Evolutionary conservation across 768 basidiomycete genomes (phyloP).

Genomic region (Tulasnella sp.): DNA sequence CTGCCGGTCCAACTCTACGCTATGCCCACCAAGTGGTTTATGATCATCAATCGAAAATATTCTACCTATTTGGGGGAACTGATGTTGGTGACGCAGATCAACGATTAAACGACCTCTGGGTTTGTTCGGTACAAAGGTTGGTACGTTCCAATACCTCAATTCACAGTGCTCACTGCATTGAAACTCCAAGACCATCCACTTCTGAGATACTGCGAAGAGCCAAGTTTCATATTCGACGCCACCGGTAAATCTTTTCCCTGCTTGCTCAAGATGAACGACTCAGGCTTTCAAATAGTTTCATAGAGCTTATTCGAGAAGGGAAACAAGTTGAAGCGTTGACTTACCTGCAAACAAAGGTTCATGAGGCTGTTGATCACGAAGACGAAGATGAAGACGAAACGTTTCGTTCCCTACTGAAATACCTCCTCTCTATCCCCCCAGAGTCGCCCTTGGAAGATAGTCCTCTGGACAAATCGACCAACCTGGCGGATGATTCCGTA

Average conservation of each 20-base stretch:
- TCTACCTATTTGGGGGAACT: slow-evolving; percentile 70
- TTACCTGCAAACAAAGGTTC: slow-evolving; percentile 59
- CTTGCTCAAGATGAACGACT: neutral
- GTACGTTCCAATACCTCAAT: slow-evolving; percentile 16
- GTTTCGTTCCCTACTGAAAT: slow-evolving; percentile 53
- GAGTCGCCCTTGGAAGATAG: no score
- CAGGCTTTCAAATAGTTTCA: slow-evolving; percentile 42
- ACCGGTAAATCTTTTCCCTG: slow-evolving; percentile 48
- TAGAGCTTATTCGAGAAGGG: slow-evolving; percentile 62
- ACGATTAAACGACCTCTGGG: slow-evolving; percentile 71
- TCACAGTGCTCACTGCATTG: neutral
- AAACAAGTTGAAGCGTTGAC: slow-evolving; percentile 50
- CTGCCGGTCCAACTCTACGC: slow-evolving; percentile 29
- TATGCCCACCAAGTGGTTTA: slow-evolving; percentile 75
- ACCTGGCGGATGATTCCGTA: no score
- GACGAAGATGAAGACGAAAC: slow-evolving; percentile 45
- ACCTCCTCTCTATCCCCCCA: no score
- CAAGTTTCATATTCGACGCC: slow-evolving; percentile 50
- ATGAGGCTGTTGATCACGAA: slow-evolving; percentile 55
- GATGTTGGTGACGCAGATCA: slow-evolving; percentile 31
- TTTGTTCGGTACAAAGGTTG: slow-evolving; percentile 53
- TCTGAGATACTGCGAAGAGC: slow-evolving; percentile 53
- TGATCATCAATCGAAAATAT: slow-evolving; percentile 39
- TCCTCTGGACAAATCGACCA: no score
- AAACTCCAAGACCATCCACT: slow-evolving; percentile 37